Evolutionary conservation across 345 rosid genomes (phyloP).

Genomic region (Cardiospermum halicacabum): DNA sequence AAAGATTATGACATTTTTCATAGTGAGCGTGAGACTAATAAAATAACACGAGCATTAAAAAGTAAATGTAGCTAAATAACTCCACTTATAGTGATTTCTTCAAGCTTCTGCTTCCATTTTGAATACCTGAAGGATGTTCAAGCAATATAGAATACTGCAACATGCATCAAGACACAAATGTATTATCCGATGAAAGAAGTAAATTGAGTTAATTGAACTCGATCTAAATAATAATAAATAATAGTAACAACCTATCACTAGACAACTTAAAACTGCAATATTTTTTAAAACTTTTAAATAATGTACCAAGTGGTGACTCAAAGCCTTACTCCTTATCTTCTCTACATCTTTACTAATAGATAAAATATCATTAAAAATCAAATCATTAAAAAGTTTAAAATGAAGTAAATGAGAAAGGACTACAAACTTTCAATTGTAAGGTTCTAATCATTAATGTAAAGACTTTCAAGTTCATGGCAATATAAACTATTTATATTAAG

Average conservation of each 20-base stretch:
- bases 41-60: neutral
- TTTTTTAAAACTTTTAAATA: conserved; percentile 47
- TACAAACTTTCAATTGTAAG: conserved; percentile 73
- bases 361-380: neutral
- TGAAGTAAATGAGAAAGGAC: conserved; percentile 10
- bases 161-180: neutral
- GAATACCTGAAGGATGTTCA: conserved; percentile 46
- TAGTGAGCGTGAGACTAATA: neutral
- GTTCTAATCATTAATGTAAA: conserved; percentile 77
- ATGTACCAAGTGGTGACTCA: conserved; percentile 76
- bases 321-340: conserved; percentile 89
- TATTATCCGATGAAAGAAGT: neutral
- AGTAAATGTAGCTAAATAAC: neutral
- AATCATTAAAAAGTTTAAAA: neutral
- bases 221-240: too few relatives aligned
- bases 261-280: conserved; percentile 68
- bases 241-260: conserved; percentile 54
- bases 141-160: conserved; percentile 45
- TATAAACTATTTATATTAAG: conserved; percentile 60
- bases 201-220: neutral
- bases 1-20: neutral
- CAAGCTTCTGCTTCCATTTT: conserved; percentile 48
- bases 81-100: conserved; percentile 54
- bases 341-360: conserved; percentile 60
- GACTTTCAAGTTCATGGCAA: conserved; percentile 71